Percentiles rank a stretch among this genome's conserved stretches.
Conservation (phyloP, 768 basidiomycete species). For the Multifurca ochricompacta region DNA sequence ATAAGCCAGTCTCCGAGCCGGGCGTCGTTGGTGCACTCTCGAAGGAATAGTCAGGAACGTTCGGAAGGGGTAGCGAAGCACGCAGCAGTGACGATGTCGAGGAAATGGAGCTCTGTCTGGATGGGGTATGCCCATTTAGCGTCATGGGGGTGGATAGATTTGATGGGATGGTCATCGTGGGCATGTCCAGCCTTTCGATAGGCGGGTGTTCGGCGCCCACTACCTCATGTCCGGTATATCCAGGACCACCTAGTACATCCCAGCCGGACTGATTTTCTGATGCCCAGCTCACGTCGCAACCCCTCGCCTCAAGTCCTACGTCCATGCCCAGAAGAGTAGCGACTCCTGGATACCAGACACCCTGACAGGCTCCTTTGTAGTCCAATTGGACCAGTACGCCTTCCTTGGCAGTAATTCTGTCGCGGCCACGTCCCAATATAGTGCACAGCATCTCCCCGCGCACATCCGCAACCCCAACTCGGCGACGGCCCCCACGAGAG, state of each 20-base stretch:
- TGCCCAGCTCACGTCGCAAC: conserved; percentile 63
- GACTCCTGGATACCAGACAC: conserved; percentile 77
- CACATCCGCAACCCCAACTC: conserved; percentile 62
- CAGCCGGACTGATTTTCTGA: conserved; percentile 44
- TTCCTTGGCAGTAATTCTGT: conserved; percentile 30
- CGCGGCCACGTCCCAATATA: conserved; percentile 42
- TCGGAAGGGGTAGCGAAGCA: conserved; percentile 60
- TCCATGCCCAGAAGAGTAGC: conserved; percentile 78
- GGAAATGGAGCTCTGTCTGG: conserved; percentile 22
- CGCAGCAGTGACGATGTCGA: conserved; percentile 63
- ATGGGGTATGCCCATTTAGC: conserved; percentile 30
- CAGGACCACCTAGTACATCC: conserved; percentile 54
- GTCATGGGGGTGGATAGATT: conserved; percentile 7
- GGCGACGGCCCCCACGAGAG: conserved; percentile 46
- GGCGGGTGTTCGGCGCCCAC: conserved; percentile 32
- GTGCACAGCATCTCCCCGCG: conserved; percentile 59
- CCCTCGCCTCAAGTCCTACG: conserved; percentile 57
- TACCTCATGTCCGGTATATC: conserved; percentile 66
- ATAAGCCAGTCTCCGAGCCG: conserved; percentile 33
- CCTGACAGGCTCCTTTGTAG: conserved; percentile 66
- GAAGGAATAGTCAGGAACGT: conserved; percentile 67
- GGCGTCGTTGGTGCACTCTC: conserved; percentile 54
- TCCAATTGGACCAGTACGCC: conserved; percentile 59
- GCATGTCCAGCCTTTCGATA: conserved; percentile 31
- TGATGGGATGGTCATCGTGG: conserved; percentile 22